Evolutionary conservation across 2,329 filamentous ascomycete species (phyloP).

Genomic region (Cercospora sp.): DNA sequence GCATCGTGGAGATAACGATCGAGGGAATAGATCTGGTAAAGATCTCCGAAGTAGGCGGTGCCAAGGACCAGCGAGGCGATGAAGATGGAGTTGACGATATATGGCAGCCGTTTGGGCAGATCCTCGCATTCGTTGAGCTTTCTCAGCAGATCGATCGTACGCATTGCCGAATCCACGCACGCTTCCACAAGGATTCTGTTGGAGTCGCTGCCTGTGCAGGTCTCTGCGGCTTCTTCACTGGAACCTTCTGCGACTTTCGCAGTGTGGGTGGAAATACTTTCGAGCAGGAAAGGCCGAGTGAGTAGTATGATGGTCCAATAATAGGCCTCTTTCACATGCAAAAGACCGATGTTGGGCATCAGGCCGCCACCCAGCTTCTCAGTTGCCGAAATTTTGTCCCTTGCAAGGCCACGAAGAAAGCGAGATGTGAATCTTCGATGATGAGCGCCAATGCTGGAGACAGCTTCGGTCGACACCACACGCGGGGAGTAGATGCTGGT

Average conservation of each 20-base stretch:
- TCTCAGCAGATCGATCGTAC: neutral
- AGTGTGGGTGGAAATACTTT: neutral
- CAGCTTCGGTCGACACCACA: no score
- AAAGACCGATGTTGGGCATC: neutral
- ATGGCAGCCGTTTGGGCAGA: neutral
- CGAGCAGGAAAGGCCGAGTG: neutral
- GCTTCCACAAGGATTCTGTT: neutral
- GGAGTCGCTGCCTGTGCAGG: neutral
- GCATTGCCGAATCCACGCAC: neutral
- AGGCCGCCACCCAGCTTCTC: no score
- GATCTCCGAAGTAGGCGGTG: no score
- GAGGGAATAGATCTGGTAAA: no score
- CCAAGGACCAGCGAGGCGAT: neutral
- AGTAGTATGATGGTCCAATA: neutral
- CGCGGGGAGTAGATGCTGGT: no score
- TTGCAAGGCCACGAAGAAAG: no score
- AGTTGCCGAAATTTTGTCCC: no score
- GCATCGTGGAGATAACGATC: no score
- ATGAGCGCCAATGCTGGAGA: no score
- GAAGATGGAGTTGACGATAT: neutral
- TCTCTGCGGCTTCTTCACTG: neutral
- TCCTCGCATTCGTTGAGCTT: neutral
- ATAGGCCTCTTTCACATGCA: neutral
- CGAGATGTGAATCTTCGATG: no score
- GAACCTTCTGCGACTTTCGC: neutral